phyloP scores from a whole-genome alignment of 208 protist genomes.

The Trypanosoma cruzi region DNA sequence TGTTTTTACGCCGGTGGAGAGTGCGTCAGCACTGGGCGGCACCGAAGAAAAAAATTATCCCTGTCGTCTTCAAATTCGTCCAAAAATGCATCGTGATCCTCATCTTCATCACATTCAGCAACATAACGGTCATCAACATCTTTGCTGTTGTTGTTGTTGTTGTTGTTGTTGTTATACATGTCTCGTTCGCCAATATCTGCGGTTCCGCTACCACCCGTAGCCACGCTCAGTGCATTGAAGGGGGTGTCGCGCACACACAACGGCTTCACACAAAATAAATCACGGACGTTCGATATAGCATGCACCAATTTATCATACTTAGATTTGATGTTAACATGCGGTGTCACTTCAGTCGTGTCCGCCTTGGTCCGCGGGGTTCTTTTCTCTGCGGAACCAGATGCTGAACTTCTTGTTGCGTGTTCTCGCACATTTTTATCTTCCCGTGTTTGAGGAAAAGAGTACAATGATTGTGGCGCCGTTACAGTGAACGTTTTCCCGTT shows the following conservation, averaged over 20 bases:
- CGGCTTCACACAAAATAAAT: constrained; percentile 63
- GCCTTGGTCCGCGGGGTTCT: too few relatives aligned
- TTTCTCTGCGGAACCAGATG: too few relatives aligned
- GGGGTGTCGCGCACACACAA: constrained; percentile 51
- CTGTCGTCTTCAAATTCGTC: constrained; percentile 31
- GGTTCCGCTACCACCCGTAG: neutral
- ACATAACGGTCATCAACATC: constrained; percentile 23
- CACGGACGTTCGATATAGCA: constrained; percentile 53
- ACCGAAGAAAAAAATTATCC: constrained; percentile 21
- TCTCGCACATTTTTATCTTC: neutral
- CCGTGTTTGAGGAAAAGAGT: neutral
- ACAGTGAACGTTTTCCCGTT: neutral
- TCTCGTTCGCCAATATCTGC: constrained; percentile 18
- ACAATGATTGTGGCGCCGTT: neutral
- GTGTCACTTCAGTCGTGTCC: neutral
- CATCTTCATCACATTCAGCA: constrained; percentile 22
- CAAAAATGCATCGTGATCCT: constrained; percentile 12
- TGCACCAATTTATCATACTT: neutral
- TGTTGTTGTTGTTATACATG: constrained; percentile 5
- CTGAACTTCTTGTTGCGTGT: too few relatives aligned
- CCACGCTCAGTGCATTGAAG: neutral
- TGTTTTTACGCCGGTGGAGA: constrained; percentile 19
- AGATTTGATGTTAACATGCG: neutral
- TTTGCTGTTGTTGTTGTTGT: too few relatives aligned
- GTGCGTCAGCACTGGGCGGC: constrained; percentile 23